Conservation (phyloP, 1,284 basidiomycete species). For the Ustilago tritici region DNA sequence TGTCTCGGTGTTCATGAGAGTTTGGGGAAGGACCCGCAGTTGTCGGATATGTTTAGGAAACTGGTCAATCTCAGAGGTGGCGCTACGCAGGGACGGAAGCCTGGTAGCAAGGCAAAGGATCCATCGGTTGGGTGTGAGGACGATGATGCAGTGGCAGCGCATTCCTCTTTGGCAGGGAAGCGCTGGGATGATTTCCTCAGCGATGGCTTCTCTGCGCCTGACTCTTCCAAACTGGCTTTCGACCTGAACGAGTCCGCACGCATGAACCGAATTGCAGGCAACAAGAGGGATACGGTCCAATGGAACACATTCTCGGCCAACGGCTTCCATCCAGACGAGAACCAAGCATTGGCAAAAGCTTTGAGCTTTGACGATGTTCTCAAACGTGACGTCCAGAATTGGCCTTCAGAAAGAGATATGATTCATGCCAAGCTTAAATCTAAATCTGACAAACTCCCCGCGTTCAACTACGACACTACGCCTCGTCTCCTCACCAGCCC, state of each 20-base stretch:
- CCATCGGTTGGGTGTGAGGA: constrained; percentile 13
- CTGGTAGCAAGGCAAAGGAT: background rate
- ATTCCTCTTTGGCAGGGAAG: constrained; percentile 57
- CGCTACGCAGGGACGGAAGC: constrained; percentile 31
- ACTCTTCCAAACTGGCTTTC: constrained; percentile 62
- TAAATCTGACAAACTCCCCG: constrained; percentile 46
- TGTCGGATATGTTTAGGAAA: constrained; percentile 65
- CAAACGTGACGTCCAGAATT: constrained; percentile 57
- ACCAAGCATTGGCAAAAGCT: constrained; percentile 44
- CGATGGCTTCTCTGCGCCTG: constrained; percentile 64
- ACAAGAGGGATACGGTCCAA: constrained; percentile 53
- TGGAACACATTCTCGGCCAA: constrained; percentile 63
- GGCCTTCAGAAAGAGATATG: constrained; percentile 53
- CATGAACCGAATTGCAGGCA: constrained; percentile 36
- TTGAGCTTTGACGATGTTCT: constrained; percentile 65
- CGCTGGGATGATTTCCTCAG: constrained; percentile 63
- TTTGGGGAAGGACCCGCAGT: constrained; percentile 58
- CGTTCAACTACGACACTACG: constrained; percentile 63
- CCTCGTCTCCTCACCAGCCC: constrained; percentile 55
- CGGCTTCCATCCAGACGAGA: constrained; percentile 51
- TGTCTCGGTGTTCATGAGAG: constrained; percentile 34
- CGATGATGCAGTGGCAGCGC: constrained; percentile 38
- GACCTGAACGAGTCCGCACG: constrained; percentile 64
- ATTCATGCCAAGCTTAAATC: constrained; percentile 50
- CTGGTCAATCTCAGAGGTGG: constrained; percentile 60